Conservation (phyloP, 768 basidiomycete genomes). For the Xerocomellus dryophilus region DNA sequence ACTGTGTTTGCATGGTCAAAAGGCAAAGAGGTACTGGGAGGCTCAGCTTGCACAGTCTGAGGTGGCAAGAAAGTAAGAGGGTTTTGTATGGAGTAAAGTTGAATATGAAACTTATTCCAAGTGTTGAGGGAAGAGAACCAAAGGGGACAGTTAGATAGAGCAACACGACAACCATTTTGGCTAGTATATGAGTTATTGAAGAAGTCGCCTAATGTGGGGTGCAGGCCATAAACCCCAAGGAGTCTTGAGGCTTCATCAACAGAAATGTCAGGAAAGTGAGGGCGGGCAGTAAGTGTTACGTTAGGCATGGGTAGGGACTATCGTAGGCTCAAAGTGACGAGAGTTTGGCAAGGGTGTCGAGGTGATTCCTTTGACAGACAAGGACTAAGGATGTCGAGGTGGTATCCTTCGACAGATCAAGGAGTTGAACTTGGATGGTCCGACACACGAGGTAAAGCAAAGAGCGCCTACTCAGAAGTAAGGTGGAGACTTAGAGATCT, state of each 20-base stretch:
- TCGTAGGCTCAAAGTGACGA: slow-evolving; percentile 1
- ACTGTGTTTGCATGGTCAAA: slow-evolving; percentile 5
- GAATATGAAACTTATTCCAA: slow-evolving; percentile 10
- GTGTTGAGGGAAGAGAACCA: neutral
- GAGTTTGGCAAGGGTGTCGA: no score
- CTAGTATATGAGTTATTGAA: neutral
- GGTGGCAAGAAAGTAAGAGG: neutral
- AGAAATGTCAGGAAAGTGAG: neutral
- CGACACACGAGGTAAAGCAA: no score
- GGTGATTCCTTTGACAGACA: no score
- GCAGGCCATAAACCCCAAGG: no score
- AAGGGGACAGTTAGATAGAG: neutral
- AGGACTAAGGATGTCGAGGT: no score
- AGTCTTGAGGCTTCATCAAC: slow-evolving; percentile 1
- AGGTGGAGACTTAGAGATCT: no score
- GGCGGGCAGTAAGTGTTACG: neutral
- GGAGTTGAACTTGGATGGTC: no score
- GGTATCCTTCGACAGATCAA: no score
- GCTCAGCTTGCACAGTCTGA: slow-evolving; percentile 9
- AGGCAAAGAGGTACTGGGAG: neutral
- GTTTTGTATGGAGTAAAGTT: slow-evolving; percentile 2
- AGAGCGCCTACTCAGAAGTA: no score
- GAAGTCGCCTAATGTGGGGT: slow-evolving; percentile 3
- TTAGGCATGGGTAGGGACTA: no score
- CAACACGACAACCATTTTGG: neutral